Evolutionary conservation across 179 eudicot genomes (phyloP).

Genomic region (Patellifolia procumbens): DNA sequence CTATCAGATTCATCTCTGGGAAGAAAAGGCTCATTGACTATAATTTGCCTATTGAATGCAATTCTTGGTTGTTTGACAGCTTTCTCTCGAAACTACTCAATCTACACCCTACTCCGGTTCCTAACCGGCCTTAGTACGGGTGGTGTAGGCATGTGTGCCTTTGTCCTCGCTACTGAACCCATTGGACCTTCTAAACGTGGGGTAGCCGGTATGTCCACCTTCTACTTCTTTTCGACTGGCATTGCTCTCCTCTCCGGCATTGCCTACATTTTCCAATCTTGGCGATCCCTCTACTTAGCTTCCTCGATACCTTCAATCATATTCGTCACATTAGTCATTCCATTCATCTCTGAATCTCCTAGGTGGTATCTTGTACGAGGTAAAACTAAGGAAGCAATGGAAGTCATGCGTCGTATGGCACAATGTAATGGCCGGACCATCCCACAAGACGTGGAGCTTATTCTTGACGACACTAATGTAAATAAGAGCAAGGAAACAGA

Average conservation of each 20-base stretch:
- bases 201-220: conserved; percentile 85
- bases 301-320: conserved; percentile 75
- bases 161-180: conserved; percentile 90
- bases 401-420: conserved; percentile 59
- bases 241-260: conserved; percentile 66
- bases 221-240: conserved; percentile 86
- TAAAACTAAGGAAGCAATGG: conserved; percentile 47
- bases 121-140: conserved; percentile 75
- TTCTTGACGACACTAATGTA: conserved; percentile 49
- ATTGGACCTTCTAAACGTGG: conserved; percentile 77
- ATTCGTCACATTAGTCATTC: conserved; percentile 52
- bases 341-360: conserved; percentile 83
- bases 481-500: conserved; percentile 23
- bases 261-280: conserved; percentile 62
- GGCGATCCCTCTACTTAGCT: conserved; percentile 71
- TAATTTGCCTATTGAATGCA: conserved; percentile 60
- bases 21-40: conserved; percentile 67
- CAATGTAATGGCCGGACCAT: conserved; percentile 45
- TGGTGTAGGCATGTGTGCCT: conserved; percentile 83
- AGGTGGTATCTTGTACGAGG: conserved; percentile 82
- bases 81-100: conserved; percentile 53
- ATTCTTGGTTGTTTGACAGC: conserved; percentile 71
- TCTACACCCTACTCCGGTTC: conserved; percentile 58
- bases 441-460: conserved; percentile 45
- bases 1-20: conserved; percentile 77